phyloP scores from a whole-genome alignment of 768 basidiomycete genomes.

The Auriscalpium orientale region DNA sequence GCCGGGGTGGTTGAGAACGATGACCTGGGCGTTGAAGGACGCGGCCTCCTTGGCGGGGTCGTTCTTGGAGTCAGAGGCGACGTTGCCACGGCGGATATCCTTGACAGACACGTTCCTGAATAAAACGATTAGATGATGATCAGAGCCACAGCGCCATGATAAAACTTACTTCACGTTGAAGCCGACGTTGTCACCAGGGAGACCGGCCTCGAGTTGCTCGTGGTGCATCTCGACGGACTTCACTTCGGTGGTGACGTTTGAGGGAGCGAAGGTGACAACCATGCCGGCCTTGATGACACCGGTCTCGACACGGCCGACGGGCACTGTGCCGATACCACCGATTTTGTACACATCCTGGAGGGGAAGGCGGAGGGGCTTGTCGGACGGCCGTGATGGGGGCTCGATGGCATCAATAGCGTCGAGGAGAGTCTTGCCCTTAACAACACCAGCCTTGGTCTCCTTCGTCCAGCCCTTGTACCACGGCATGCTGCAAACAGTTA shows the following conservation, averaged over 20 bases:
- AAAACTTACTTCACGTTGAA: conserved; percentile 90
- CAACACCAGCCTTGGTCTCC: conserved; percentile 87
- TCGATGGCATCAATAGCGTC: conserved; percentile 99
- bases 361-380: conserved; percentile 99
- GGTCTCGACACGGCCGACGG: conserved; percentile 99
- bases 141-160: neutral
- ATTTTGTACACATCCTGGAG: conserved; percentile 99
- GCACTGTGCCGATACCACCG: conserved; percentile 99
- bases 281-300: conserved; percentile 99
- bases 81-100: conserved; percentile 99
- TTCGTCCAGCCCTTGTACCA: conserved; percentile 99
- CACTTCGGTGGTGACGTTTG: conserved; percentile 99
- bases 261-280: conserved; percentile 94
- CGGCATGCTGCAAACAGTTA: conserved; percentile 62
- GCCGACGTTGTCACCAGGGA: conserved; percentile 98
- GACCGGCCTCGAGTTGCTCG: conserved; percentile 91
- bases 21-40: conserved; percentile 99
- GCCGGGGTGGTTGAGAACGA: conserved; percentile 99
- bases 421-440: conserved; percentile 98
- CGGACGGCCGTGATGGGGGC: conserved; percentile 91
- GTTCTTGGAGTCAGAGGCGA: conserved; percentile 99
- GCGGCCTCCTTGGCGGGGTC: conserved; percentile 99
- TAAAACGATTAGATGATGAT: conserved; percentile 1
- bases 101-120: conserved; percentile 98
- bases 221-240: conserved; percentile 99